phyloP scores from a whole-genome alignment of 176 grass and related monocot genomes.

The Oryza australiensis region DNA sequence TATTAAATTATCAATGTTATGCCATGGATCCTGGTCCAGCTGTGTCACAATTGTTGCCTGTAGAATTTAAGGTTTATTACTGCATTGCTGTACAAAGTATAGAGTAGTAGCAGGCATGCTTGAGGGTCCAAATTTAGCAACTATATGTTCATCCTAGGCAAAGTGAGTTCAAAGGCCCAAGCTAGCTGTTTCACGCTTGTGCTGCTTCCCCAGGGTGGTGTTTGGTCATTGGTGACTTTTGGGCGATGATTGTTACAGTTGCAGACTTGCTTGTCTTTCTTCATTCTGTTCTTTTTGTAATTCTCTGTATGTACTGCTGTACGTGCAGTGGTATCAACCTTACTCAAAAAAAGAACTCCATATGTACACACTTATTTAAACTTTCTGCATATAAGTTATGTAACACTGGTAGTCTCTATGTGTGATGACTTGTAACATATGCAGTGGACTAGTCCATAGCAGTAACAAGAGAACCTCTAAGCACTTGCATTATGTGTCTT shows the following conservation, averaged over 20 bases:
- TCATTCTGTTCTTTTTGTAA: background rate
- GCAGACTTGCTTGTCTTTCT: conserved; percentile 2
- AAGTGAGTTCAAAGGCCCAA: background rate
- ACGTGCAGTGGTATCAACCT: background rate
- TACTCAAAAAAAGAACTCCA: background rate
- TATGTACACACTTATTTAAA: background rate
- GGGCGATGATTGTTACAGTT: background rate
- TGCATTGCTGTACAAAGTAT: conserved; percentile 14
- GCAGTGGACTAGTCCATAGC: conserved; percentile 7
- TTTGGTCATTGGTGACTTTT: background rate
- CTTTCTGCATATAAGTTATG: background rate
- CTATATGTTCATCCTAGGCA: background rate
- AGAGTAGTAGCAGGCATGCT: background rate
- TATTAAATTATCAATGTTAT: background rate
- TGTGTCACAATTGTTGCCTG: background rate
- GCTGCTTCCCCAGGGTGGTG: background rate
- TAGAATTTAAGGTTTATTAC: conserved; percentile 5
- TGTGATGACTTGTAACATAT: background rate
- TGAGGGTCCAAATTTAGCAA: background rate
- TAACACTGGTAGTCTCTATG: background rate
- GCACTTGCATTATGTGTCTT: background rate
- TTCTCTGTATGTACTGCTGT: background rate
- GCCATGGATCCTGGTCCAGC: background rate
- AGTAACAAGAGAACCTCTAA: conserved; percentile 14
- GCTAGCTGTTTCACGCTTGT: background rate